Base-by-base conservation (phyloP, 1,284 basidiomycete species). In the Irpex sp. region DNA sequence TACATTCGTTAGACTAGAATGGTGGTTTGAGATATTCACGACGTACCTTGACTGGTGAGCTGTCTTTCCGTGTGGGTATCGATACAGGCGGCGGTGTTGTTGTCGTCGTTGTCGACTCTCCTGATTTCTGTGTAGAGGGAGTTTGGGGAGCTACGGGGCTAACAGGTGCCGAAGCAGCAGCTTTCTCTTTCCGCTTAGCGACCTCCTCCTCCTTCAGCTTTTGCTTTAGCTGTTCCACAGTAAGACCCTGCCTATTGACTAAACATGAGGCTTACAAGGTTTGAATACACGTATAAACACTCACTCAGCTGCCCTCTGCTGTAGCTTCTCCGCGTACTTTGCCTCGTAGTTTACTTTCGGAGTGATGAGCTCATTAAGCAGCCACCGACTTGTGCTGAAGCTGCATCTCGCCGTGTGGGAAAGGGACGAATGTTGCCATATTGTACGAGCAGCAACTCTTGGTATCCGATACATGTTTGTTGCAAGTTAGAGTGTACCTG, bases 21-120 rank as follows among this genome's bases (percentile, higher is more conserved):
- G 9, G 47, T 7, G 48, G 4, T 34, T 55, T 62, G 61, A 48
- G n/a, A 65, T 34, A 36, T 5, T 62, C 19, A 60, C 11, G 51
- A 72, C 78, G 52, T 69, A 85, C 89, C 80, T 88, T 90, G 58
- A 92, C 77, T 6, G 89, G 90, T 17, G 88, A 87, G 65, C 84
- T 83, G 69, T 92, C 90, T 69, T 82, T 88, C 51, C 89, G 82
- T 44, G 68, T 68, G 57, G 67, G 68, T 51, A 69, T 38, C 31
- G 69, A 52, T 40, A 64, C 56, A 9, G 66, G 11, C 37, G 61
- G 3, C 54, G 51, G 19, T 49, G 64, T 15, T 26, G 64, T 26
- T 15, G 67, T 31, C 13, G 61, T 17, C 4, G 49, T 13, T 3
- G 15, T 13, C 2, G 31, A 36, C 3, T 58, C 36, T 26, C 37